Evolutionary conservation across 306 rosid species (phyloP).

Genomic region (Comarum palustre): DNA sequence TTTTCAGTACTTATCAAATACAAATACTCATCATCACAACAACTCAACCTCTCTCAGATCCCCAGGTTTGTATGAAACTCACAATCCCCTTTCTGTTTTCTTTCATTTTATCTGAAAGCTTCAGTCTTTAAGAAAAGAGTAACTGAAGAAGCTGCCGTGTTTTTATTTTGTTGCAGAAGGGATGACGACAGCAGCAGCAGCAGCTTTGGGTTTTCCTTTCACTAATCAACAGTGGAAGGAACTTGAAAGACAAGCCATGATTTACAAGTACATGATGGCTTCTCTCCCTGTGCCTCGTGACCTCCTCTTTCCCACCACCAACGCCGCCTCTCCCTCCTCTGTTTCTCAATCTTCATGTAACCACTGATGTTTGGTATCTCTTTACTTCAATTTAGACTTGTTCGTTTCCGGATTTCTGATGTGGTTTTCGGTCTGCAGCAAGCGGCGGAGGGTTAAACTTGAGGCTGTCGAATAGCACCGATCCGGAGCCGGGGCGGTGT

Average conservation of each 20-base stretch:
- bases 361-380: too few species aligned
- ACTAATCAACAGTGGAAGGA: slow-evolving; percentile 77
- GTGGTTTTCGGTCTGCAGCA: slow-evolving; percentile 22
- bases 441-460: slow-evolving; percentile 46
- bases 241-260: slow-evolving; percentile 81
- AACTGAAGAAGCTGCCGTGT: slow-evolving; percentile 23
- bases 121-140: slow-evolving; percentile 19
- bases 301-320: slow-evolving; percentile 41
- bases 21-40: slow-evolving; percentile 24
- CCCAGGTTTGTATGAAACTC: slow-evolving; percentile 41
- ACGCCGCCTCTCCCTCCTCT: slow-evolving; percentile 18
- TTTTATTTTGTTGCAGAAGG: slow-evolving; percentile 28
- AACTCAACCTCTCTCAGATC: slow-evolving; percentile 34
- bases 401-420: background rate
- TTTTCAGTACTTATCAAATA: slow-evolving; percentile 34
- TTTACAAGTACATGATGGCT: slow-evolving; percentile 80
- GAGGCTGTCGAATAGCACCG: slow-evolving; percentile 45
- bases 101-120: slow-evolving; percentile 13
- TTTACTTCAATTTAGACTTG: background rate
- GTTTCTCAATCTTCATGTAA: slow-evolving; percentile 38
- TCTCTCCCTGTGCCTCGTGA: slow-evolving; percentile 65
- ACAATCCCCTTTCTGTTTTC: background rate
- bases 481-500: slow-evolving; percentile 75
- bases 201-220: slow-evolving; percentile 58
- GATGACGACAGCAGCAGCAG: slow-evolving; percentile 44